phyloP scores from a whole-genome alignment of 352 stramenopile genomes.

The Phytophthora boehmeriae region DNA sequence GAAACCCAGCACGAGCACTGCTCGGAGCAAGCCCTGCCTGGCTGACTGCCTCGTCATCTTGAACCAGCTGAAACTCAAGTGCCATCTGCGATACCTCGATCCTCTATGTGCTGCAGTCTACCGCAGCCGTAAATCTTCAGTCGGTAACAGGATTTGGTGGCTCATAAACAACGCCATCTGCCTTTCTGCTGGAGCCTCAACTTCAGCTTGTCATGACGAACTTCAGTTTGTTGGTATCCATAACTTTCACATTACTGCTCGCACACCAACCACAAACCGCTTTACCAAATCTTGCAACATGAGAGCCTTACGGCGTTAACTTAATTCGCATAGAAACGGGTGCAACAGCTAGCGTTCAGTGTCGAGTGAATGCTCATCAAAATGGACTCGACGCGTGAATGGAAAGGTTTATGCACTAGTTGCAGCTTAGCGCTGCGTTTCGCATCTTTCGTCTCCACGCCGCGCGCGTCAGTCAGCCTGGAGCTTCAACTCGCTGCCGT shows the following conservation, averaged over 20 bases:
- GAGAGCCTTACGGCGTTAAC: no score
- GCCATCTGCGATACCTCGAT: constrained; percentile 17
- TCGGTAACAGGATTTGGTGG: constrained; percentile 2
- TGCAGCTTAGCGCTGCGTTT: constrained; percentile 24
- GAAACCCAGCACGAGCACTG: no score
- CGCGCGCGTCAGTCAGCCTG: constrained; percentile 1
- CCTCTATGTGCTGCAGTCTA: not conserved
- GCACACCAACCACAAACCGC: no score
- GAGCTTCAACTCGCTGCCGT: no score
- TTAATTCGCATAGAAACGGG: constrained; percentile 17
- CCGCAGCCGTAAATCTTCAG: no score
- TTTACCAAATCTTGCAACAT: no score
- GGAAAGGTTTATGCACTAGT: constrained; percentile 26
- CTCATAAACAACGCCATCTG: constrained; percentile 5
- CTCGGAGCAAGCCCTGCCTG: not conserved
- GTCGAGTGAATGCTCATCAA: constrained; percentile 16
- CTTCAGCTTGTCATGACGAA: constrained; percentile 25
- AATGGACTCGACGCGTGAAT: not conserved
- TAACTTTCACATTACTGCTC: no score
- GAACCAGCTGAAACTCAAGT: constrained; percentile 23
- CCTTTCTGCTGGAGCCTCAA: constrained; percentile 25
- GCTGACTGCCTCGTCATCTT: constrained; percentile 16
- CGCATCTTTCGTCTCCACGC: constrained; percentile 10
- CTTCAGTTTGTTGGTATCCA: no score
- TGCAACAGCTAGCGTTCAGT: constrained; percentile 1